Base-by-base conservation (phyloP, 257 asterid genomes). In the Jacaranda copaia region DNA sequence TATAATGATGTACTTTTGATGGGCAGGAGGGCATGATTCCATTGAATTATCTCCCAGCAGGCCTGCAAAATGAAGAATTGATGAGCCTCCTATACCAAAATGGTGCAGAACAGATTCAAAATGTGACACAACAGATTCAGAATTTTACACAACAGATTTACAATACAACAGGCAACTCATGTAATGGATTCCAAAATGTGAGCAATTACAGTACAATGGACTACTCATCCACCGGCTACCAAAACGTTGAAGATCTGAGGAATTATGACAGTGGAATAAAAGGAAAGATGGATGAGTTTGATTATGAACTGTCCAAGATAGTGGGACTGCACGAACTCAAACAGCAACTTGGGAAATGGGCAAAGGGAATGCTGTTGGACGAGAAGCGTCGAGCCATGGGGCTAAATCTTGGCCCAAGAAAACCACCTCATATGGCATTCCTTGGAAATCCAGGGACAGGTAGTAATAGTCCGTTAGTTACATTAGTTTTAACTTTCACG, bases 401-500 rank as follows among this genome's bases (percentile, higher is more conserved):
- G 20, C 72, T 90, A 51, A 84, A 90, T 88, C 92, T 92, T 32
- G 94, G 96, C 55, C 85, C 94, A 4, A 87, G 98, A 77, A 94
- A 91, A 75, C 80, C 91, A 11, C 97, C 98, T 69, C 98, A 94
- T 87, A 94, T 94, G 97, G 97, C 97, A 32, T 94, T 94, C 62
- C 92, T 94, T 25, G 98, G 98, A 57, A 94, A 92, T 78, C 98
- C 97, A 3, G 97, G 98, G 45, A 93, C 98, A 80, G 98, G 97
- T 89, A 72, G 3, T 61, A 32, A 8, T 13, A 36, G n/a, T 61
- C n/a, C 6, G n/a, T n/a, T n/a, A n/a, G n/a, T n/a, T n/a, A n/a
- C 6, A 68, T 6, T 2, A 0, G 3, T 43, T 16, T 18, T 11
- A 42, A 15, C 39, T 43, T 53, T 15, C 38, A 32, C 1, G 36